Conservation (phyloP, 495 filamentous ascomycete genomes). For the Chlorociboria aeruginascens region DNA sequence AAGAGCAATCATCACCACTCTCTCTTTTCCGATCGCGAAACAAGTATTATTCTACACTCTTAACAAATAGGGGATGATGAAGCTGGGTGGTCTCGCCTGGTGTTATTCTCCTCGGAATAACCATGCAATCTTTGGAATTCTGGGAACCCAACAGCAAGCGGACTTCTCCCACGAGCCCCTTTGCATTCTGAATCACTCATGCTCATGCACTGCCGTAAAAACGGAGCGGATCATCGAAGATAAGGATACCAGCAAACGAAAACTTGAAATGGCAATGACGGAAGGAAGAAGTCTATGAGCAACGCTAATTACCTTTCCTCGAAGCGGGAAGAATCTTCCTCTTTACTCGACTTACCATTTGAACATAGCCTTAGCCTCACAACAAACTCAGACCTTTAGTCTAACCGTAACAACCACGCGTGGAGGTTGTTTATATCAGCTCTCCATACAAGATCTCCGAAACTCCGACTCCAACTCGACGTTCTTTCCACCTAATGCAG, state of each 20-base stretch:
- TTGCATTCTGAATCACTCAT: conserved; percentile 56
- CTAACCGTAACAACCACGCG: too few species aligned
- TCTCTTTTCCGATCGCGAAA: conserved; percentile 68
- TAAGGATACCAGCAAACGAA: conserved; percentile 25
- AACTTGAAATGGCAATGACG: conserved; percentile 25
- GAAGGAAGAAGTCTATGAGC: conserved; percentile 42
- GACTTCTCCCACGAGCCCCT: conserved; percentile 58
- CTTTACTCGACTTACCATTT: conserved; percentile 53
- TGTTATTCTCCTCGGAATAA: conserved; percentile 53
- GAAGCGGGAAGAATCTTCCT: conserved; percentile 48
- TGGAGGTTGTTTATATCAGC: too few species aligned
- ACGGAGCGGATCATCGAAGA: conserved; percentile 27
- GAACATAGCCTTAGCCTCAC: too few species aligned
- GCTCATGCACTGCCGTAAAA: conserved; percentile 40
- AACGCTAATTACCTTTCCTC: conserved; percentile 55
- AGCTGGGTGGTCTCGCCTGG: conserved; percentile 60
- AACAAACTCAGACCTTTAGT: too few species aligned
- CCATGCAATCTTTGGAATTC: conserved; percentile 54
- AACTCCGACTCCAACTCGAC: too few species aligned
- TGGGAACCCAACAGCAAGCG: conserved; percentile 63
- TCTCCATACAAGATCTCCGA: too few species aligned
- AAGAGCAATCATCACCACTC: conserved; percentile 52
- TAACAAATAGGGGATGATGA: conserved; percentile 51
- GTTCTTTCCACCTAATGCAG: too few species aligned
- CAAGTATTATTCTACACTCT: conserved; percentile 67